Percentiles rank a stretch among this genome's conserved stretches.
Evolutionary conservation across 306 rosid species (phyloP).

Genomic region (Vicia villosa): DNA sequence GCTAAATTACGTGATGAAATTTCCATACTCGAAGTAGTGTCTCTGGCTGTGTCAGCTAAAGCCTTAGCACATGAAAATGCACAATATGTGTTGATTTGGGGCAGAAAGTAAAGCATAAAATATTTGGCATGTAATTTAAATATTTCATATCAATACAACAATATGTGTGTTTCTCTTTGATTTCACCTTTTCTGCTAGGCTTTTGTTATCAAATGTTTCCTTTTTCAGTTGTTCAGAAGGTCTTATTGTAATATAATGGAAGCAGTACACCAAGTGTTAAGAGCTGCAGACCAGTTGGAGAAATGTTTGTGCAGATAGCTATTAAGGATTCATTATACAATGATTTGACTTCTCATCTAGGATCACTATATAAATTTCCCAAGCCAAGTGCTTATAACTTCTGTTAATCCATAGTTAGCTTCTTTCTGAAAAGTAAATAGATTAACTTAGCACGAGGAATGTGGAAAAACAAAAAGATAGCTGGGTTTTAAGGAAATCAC

Average conservation of each 20-base stretch:
- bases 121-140: conserved; percentile 52
- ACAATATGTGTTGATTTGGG: conserved; percentile 79
- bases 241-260: too few species aligned
- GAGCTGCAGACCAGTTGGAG: too few species aligned
- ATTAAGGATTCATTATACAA: too few species aligned
- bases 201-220: too few species aligned
- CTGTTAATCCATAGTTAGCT: conserved; percentile 93
- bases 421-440: conserved; percentile 68
- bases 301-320: too few species aligned
- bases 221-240: too few species aligned
- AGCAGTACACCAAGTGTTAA: too few species aligned
- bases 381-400: conserved; percentile 72
- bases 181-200: too few species aligned
- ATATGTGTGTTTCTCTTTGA: too few species aligned
- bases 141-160: conserved; percentile 18
- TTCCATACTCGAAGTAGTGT: conserved; percentile 76
- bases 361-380: too few species aligned
- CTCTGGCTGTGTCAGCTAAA: conserved; percentile 81
- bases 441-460: conserved; percentile 31
- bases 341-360: too few species aligned
- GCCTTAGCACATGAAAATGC: conserved; percentile 82
- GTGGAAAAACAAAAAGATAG: not conserved
- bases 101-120: conserved; percentile 81
- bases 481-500: not conserved
- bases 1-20: conserved; percentile 76